Percentiles rank a stretch among this genome's conserved stretches.
Conservation (phyloP, 805 yeast species). For the Starmerella sirachaensis region DNA sequence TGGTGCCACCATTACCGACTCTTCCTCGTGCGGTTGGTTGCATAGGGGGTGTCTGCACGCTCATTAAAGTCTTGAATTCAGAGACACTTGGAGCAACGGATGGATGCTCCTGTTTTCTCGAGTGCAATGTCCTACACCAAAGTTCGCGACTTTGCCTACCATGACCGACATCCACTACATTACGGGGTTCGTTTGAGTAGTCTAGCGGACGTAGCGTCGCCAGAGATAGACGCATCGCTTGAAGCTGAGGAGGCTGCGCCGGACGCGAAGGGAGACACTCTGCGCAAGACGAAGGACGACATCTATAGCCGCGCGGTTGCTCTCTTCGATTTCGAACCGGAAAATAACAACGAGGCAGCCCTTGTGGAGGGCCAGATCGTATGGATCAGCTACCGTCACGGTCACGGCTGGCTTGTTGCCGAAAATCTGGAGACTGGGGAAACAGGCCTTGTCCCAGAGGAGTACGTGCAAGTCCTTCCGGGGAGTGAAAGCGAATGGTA, state of each 20-base stretch:
- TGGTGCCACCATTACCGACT: too few relatives aligned
- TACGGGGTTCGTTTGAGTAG: conserved; percentile 37
- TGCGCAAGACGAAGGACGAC: conserved; percentile 26
- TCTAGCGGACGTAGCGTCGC: background rate
- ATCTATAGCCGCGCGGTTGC: conserved; percentile 67
- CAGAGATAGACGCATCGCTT: background rate
- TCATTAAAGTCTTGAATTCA: too few relatives aligned
- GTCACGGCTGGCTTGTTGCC: conserved; percentile 98
- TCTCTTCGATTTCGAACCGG: conserved; percentile 78
- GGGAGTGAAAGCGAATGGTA: conserved; percentile 21
- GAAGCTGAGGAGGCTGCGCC: conserved; percentile 17
- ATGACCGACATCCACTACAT: conserved; percentile 54
- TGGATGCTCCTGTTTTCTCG: conserved; percentile 24
- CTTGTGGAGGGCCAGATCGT: conserved; percentile 70
- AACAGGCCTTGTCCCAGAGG: conserved; percentile 92
- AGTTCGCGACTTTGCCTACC: conserved; percentile 76
- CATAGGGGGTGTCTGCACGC: too few relatives aligned
- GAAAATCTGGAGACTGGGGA: conserved; percentile 59
- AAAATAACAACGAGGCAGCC: conserved; percentile 82
- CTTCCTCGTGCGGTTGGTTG: too few relatives aligned
- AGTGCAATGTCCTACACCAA: conserved; percentile 33
- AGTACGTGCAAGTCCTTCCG: conserved; percentile 54
- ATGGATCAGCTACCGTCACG: conserved; percentile 81
- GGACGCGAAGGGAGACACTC: conserved; percentile 25
- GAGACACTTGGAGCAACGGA: too few relatives aligned